Base-by-base conservation (phyloP, 2,329 filamentous ascomycete genomes). In the Aspergillus pseudotamarii region DNA sequence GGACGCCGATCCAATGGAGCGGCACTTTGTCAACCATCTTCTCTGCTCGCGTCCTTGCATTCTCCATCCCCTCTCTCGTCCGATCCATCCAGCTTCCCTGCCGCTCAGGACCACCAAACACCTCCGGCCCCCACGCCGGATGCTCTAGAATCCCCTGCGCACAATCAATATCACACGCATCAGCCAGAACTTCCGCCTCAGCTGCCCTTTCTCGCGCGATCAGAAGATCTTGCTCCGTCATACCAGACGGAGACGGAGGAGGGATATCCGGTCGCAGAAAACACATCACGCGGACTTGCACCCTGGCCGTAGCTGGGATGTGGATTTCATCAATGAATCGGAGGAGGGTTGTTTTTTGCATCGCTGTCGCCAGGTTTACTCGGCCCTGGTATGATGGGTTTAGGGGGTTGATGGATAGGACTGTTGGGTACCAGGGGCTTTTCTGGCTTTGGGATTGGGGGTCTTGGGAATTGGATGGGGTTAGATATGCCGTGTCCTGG, bases 281-380 rank as follows among this genome's bases (percentile, higher is more conserved):
- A 0, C 86, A 88, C 85, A 91, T 86, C 4, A 90, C 71, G 1
- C 88, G 73, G 6, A 90, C 71, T 32, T 85, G 81, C 2, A 91
- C 71, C 41, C 85, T 82, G 5, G 26, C 57, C 21, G 66, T 67
- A 1, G 57, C 16, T 4, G 63, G 63, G 36, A 59, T 19, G 2
- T 14, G 16, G 34, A 69, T 50, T 0, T 76, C 72, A 16, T 75
- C 72, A 2, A 77, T 53, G 4, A 76, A 61, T 10, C 73, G 73
- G 26, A 78, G 48, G 21, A 64, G 64, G 0, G 86, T 82, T 0
- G 77, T 73, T n/a, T 85, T 83, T n/a, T 76, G 76, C 28, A 84
- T 85, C 57, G 81, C 81, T 2, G 80, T 78, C 0, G 84, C 81
- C 0, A 89, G 78, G 0, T 78, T 78, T 0, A 83, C 80, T 0